Percentiles rank a stretch among this genome's conserved stretches.
Evolutionary conservation across 768 basidiomycete genomes (phyloP).

Genomic region (Boletus pseudopeckii): DNA sequence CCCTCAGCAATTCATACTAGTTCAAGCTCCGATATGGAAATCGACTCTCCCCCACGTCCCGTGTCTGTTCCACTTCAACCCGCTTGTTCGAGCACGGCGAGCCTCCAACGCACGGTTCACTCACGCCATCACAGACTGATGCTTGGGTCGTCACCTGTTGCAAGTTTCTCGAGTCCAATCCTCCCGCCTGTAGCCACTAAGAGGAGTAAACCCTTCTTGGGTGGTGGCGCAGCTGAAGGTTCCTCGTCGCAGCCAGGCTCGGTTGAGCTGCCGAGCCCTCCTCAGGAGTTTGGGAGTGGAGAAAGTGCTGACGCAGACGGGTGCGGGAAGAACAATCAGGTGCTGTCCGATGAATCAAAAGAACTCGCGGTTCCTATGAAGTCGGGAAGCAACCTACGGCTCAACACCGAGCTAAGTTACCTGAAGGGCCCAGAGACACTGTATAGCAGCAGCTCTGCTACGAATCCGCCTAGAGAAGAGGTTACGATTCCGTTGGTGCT

Average conservation of each 20-base stretch:
- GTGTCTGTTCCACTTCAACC: constrained; percentile 19
- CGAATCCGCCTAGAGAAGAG: neutral
- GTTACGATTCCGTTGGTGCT: neutral
- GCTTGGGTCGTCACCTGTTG: constrained; percentile 12
- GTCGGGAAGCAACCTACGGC: neutral
- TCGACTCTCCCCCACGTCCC: constrained; percentile 22
- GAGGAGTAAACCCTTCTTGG: neutral
- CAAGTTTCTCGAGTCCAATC: constrained; percentile 21
- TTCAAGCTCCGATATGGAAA: constrained; percentile 24
- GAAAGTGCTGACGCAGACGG: constrained; percentile 11
- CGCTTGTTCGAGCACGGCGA: neutral
- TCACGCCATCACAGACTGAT: constrained; percentile 3
- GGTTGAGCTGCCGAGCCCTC: constrained; percentile 11
- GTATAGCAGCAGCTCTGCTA: neutral
- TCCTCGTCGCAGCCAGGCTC: constrained; percentile 12
- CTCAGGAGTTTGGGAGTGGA: constrained; percentile 16
- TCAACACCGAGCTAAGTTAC: constrained; percentile 1
- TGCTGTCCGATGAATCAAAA: constrained; percentile 6
- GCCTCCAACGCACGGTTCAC: neutral
- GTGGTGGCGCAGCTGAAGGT: constrained; percentile 4
- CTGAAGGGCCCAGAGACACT: neutral
- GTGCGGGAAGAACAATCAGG: constrained; percentile 5
- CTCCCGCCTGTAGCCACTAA: neutral
- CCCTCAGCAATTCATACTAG: constrained; percentile 5
- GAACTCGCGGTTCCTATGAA: neutral